Conservation (phyloP, 129 eudicot genomes). For the Scalesia atractyloides region DNA sequence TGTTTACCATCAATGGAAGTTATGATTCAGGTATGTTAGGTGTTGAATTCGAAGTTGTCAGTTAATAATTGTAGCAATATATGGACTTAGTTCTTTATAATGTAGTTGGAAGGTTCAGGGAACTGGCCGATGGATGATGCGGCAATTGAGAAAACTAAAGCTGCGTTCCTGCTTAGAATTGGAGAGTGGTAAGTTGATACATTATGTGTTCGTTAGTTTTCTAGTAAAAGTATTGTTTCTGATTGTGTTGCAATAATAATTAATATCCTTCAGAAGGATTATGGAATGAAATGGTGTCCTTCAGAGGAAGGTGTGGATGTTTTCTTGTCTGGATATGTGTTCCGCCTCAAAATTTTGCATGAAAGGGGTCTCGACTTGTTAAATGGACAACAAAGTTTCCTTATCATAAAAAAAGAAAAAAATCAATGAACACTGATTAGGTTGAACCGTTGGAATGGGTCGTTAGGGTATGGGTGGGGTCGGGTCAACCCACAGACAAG, state of each 20-base stretch:
- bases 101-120: slow-evolving; percentile 97
- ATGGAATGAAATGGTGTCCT: slow-evolving; percentile 56
- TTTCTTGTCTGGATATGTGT: slow-evolving; percentile 84
- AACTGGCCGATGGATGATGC: slow-evolving; percentile 92
- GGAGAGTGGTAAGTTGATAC: slow-evolving; percentile 70
- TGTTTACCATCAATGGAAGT: slow-evolving; percentile 80
- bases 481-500: not conserved
- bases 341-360: slow-evolving; percentile 84
- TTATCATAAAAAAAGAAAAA: not conserved
- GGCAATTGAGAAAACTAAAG: slow-evolving; percentile 91
- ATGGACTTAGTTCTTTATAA: slow-evolving; percentile 10
- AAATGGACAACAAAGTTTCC: slow-evolving; percentile 29
- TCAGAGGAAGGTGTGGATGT: slow-evolving; percentile 83
- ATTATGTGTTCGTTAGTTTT: slow-evolving; percentile 1
- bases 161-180: slow-evolving; percentile 82
- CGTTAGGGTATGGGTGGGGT: not conserved
- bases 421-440: not conserved
- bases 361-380: slow-evolving; percentile 75
- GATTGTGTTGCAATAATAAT: slow-evolving; percentile 24
- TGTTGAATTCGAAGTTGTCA: not conserved
- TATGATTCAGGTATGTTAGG: slow-evolving; percentile 75
- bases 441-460: slow-evolving; percentile 9
- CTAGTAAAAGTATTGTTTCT: slow-evolving; percentile 16
- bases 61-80: slow-evolving; percentile 1
- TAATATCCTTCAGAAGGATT: slow-evolving; percentile 60